Conservation (phyloP, 108 stramenopile genomes). For the Cylindrotheca closterium region DNA sequence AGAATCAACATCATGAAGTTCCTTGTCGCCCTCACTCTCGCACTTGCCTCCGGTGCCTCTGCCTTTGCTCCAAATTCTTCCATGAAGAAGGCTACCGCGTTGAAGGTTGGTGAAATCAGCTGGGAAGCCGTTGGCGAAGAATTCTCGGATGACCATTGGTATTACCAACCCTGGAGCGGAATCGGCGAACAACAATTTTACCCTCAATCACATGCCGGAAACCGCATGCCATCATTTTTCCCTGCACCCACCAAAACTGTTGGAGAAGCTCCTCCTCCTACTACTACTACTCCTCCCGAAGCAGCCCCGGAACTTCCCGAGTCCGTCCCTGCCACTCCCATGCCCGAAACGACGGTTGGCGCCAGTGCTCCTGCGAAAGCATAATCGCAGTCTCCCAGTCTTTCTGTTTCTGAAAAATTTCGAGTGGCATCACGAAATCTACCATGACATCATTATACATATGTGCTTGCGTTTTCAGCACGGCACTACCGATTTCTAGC, state of each 20-base stretch:
- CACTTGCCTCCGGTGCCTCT: background rate
- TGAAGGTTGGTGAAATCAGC: too few relatives aligned
- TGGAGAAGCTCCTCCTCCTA: background rate
- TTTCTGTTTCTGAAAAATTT: too few relatives aligned
- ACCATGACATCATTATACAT: too few relatives aligned
- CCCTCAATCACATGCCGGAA: background rate
- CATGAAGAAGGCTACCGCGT: background rate
- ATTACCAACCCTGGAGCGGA: background rate
- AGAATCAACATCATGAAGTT: too few relatives aligned
- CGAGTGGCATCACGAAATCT: too few relatives aligned
- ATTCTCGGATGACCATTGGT: background rate
- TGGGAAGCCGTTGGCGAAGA: background rate
- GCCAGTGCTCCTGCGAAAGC: too few relatives aligned
- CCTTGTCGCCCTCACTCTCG: background rate
- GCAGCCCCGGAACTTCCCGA: background rate
- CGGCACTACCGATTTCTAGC: too few relatives aligned
- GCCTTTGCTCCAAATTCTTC: background rate
- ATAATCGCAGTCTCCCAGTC: too few relatives aligned
- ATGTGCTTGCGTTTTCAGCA: too few relatives aligned
- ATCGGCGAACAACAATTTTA: background rate
- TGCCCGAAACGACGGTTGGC: background rate
- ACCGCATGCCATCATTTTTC: background rate
- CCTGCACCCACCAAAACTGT: background rate
- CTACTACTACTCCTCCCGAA: background rate
- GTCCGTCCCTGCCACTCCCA: background rate